Conservation (phyloP, 441 rosid species). For the Corymbia citriodora region DNA sequence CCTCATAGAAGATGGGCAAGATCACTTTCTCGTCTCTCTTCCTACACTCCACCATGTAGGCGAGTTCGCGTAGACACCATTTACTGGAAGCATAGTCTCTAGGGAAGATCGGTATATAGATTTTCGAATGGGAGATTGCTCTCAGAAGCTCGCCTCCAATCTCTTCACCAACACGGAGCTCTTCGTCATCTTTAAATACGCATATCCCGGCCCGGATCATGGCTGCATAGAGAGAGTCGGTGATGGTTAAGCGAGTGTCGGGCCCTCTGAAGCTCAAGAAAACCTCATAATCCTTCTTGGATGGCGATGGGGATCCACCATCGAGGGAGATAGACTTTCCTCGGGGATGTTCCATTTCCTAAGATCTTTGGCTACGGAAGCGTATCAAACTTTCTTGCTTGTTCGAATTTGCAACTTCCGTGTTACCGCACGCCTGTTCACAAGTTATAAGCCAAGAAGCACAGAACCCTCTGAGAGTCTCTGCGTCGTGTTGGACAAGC, state of each 20-base stretch:
- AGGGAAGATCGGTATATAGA: not conserved
- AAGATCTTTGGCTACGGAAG: not conserved
- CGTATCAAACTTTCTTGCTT: too few relatives aligned
- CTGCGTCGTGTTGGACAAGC: too few relatives aligned
- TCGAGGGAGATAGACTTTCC: accelerated
- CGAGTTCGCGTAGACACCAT: accelerated
- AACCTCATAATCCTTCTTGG: not conserved
- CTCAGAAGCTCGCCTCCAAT: not conserved
- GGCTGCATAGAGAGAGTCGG: not conserved
- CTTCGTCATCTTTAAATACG: not conserved
- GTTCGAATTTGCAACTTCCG: not conserved
- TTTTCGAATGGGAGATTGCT: not conserved
- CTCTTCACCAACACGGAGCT: not conserved
- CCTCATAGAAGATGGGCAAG: not conserved
- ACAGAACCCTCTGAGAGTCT: too few relatives aligned
- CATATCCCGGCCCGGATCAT: not conserved
- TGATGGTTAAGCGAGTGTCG: not conserved
- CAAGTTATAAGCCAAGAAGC: not conserved
- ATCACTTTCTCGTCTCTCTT: too few relatives aligned
- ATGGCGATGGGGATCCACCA: accelerated
- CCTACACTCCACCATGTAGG: accelerated
- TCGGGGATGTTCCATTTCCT: not conserved
- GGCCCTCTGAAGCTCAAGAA: not conserved
- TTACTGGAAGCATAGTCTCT: not conserved
- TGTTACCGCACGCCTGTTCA: not conserved